A percentile compares a stretch with the other conserved stretches of the same genome.
These are phyloP conservation scores for Vitis rupestris DNA, from an alignment of 164 flowering plant species.

Conservation along the genomic window DNA sequence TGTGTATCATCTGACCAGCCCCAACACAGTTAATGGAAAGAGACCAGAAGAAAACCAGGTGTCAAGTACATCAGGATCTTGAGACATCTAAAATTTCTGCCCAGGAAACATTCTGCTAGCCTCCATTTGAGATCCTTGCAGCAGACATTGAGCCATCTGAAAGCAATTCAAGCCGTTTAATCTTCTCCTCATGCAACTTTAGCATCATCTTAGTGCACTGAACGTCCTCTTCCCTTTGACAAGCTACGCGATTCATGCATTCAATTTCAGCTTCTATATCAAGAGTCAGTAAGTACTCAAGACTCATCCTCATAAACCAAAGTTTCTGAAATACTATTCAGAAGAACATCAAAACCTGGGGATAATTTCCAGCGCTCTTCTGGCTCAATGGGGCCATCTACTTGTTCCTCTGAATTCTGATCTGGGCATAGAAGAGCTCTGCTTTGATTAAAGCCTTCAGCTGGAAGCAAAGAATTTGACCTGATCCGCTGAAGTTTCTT, in stretches of 20 bases:
- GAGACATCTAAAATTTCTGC: constrained; percentile 54
- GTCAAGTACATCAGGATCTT: constrained; percentile 77
- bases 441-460: constrained; percentile 19
- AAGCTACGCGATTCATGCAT: constrained; percentile 51
- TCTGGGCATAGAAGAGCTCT: constrained; percentile 19
- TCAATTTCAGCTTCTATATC: constrained; percentile 65
- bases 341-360: constrained; percentile 81
- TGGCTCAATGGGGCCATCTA: constrained; percentile 33
- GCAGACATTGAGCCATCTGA: constrained; percentile 44
- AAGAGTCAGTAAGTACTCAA: constrained; percentile 28
- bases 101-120: constrained; percentile 42
- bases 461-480: constrained; percentile 26
- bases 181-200: constrained; percentile 58
- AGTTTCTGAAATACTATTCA: constrained; percentile 45
- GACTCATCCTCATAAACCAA: constrained; percentile 38
- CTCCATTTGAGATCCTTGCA: constrained; percentile 49
- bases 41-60: constrained; percentile 74
- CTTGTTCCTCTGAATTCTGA: constrained; percentile 39
- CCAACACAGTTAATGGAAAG: constrained; percentile 63
- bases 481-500: constrained; percentile 21
- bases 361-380: constrained; percentile 72
- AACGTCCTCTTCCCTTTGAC: constrained; percentile 60
- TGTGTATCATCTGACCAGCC: constrained; percentile 71
- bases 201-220: constrained; percentile 50
- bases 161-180: constrained; percentile 46